Evolutionary conservation across 345 rosid genomes (phyloP), one percentile per base, ranked within the genome.

Genomic region (Aquilaria malaccensis): DNA sequence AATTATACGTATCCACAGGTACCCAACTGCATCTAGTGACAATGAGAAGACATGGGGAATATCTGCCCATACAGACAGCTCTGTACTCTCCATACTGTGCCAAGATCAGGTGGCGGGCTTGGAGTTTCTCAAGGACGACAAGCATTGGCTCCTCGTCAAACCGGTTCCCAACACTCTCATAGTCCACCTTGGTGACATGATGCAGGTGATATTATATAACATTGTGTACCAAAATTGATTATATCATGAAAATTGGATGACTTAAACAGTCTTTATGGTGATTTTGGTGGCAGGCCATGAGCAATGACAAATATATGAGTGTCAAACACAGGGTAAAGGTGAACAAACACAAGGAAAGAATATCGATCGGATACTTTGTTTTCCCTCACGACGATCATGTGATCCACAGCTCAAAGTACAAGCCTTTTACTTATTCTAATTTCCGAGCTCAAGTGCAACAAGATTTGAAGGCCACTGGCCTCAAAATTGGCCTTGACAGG

Each of bases 181-280:
- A 0, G 72, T 89, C 71, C 86, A 93, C 66, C 71, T 93, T 2
- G 98, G 97, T 45, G 97, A 93, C 68, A 89, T 87, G 96, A 82
- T 84, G 83, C 92, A 91, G 95, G 95, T 88, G 22, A 55, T 10
- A 43, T 30, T 4, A 43, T 12, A 32, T 2, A 37, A 37, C 7
- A 3, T 37, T 37, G 43, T 37, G 43, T 3, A 7, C 7, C 7
- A 37, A 37, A 37, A 37, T 37, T 37, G 43, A 37, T 37, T 37
- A 3, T 37, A 3, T 3, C 7, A 37, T 37, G 7, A 37, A 37
- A 37, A 7, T 37, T 37, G 3, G 7, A 37, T 1, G 43, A 37
- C 43, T 37, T 3, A 37, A 37, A n/a, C 41, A 22, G 14, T 46
- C 57, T 2, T 22, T 7, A 54, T 69, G 37, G n/a, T 22, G 65